Percentiles rank a stretch among this genome's conserved stretches.
Conservation (phyloP, 148 eudicot genomes). For the Dysphania ambrosioides region DNA sequence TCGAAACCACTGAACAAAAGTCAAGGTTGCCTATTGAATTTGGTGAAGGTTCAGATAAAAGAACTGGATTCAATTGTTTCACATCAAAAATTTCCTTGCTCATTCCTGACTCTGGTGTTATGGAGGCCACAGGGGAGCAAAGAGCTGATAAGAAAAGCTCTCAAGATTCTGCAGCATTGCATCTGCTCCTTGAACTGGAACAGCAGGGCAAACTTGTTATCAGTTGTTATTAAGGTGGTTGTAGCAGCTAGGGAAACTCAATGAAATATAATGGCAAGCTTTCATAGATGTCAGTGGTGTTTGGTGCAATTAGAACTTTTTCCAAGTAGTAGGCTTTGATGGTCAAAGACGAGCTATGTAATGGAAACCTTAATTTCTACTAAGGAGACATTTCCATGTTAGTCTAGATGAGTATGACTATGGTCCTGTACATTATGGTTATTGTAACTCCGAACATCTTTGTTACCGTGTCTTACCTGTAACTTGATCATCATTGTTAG, state of each 20-base stretch:
- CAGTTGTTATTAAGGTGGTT: constrained; percentile 15
- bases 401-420: background rate
- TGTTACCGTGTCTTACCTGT: background rate
- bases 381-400: background rate
- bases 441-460: constrained; percentile 1
- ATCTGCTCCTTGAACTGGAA: constrained; percentile 58
- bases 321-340: background rate
- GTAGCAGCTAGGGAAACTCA: background rate
- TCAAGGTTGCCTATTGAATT: constrained; percentile 60
- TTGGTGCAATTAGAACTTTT: background rate
- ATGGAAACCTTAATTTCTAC: background rate
- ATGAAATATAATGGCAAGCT: background rate
- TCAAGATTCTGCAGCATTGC: constrained; percentile 72
- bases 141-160: constrained; percentile 83
- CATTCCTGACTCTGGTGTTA: constrained; percentile 58
- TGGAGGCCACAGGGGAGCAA: constrained; percentile 50
- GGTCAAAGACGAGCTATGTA: background rate
- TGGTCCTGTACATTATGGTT: constrained; percentile 1
- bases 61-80: constrained; percentile 45
- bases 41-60: constrained; percentile 48
- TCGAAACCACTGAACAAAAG: constrained; percentile 49
- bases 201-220: constrained; percentile 47
- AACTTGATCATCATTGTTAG: background rate
- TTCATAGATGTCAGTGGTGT: background rate
- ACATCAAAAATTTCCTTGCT: constrained; percentile 57